Evolutionary conservation across 2,329 filamentous ascomycete genomes (phyloP), one percentile per base, ranked within the genome.

Genomic region (Thermoascus crustaceus): DNA sequence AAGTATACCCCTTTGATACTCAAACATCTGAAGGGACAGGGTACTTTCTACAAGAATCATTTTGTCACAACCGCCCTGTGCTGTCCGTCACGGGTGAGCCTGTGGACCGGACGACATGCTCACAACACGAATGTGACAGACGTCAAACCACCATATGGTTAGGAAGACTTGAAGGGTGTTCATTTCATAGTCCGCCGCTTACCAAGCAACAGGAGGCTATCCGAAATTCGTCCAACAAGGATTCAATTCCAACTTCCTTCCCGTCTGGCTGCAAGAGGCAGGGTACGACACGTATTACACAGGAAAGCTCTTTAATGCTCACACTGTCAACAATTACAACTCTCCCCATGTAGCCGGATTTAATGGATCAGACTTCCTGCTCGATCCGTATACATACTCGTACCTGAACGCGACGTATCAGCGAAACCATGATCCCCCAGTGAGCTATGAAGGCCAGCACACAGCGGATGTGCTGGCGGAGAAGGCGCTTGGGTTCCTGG

Each of bases 101-200:
- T 84, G 1, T 76, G 71, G 70, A 82, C 79, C 0, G 80, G 80
- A 0, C 75, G 73, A 48, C 69, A 75, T 5, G 76, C 79, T 0
- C 80, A 85, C 46, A 83, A 82, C 44, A 82, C 78, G 0, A 84
- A 84, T 44, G 76, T 84, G 1, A 84, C 80, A 0, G 68, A 73
- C 47, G 67, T 74, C 1, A 54, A 53, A 1, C 57, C 74, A 31
- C 73, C 72, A 7, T 73, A 73, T 40, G 72, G 68, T 69, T 56
- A 39, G 54, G 16, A 7, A 14, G 7, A 8, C 26, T 13, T 11
- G n/a, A 7, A 7, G 13, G 13, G 7, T 29, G 9, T 14, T 14
- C 29, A 7, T 5, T 31, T 16, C 19, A 8, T 31, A 7, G 5
- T 8, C 19, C 17, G 17, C 5, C 7, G 11, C 26, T 38, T 6